Base-by-base conservation (phyloP, 2,329 filamentous ascomycete species). In the Hypomyces perniciosus region DNA sequence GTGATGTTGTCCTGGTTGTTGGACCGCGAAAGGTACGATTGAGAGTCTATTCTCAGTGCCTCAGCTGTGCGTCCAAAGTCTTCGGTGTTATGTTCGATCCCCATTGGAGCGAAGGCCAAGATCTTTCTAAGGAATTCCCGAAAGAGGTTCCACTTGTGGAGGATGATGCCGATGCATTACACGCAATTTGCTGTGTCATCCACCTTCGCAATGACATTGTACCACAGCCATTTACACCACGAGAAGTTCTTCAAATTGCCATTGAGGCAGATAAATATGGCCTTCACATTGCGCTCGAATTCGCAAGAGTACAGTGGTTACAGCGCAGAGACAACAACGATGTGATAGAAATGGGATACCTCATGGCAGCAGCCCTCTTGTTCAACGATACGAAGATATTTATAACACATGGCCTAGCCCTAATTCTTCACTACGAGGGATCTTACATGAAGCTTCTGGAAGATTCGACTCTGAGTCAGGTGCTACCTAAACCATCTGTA, bases 171-270 rank as follows among this genome's bases (percentile, higher is more conserved):
- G 20, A 27, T 10, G 41, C 51, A 13, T 46, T 53, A 31, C 37
- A 34, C n/a, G 20, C 39, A 29, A 38, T 46, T 13, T 51, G 41
- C 27, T 35, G 26, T 27, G 51, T 51, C n/a, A 45, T 53, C 26
- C 43, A 53, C 30, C 47, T 50, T 28, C 37, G 43, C 2, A 44
- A 44, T 26, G 30, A 31, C 6, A 20, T 34, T 29, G 44, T 52
- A 6, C 51, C 47, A 9, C 20, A 45, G n/a, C 4, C 6, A n/a
- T 20, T 49, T 28, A 46, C 44, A 26, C 56, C 52, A 1, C 50
- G 53, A 10, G 48, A 54, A 5, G 58, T 55, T 1, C 55, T 57
- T 38, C 47, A 54, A 12, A 29, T 50, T 37, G 8, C 45, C 38
- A 26, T 44, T 20, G 4, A 37, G 26, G 40, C 31, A 4, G 47